Base-by-base conservation (phyloP, 73 alveolate genomes). In the Paramecium primaurelia region DNA sequence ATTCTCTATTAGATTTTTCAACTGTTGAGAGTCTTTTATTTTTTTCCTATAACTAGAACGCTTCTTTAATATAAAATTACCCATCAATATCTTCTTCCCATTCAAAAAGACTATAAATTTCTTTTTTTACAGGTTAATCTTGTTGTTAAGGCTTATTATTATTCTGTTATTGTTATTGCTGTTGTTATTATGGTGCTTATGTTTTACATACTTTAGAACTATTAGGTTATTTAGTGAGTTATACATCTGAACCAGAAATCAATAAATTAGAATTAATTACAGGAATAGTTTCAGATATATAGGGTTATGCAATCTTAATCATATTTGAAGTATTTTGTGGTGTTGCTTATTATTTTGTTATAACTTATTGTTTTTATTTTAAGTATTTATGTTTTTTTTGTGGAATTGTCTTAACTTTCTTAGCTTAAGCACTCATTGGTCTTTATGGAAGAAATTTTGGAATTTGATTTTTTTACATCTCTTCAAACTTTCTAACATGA, bases 51-150 rank as follows among this genome's bases (percentile, higher is more conserved):
- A 16, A 54, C 12, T 54, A 7, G 32, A 54, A 0, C 1, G 58
- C 71, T 16, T 80, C 58, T 44, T 47, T 80, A 10, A 80, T 80
- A 80, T 42, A 44, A 80, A 80, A 80, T 80, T 47, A 9, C 18
- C 49, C 91, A 80, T 80, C 91, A 22, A 80, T 8, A 4, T 80
- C 91, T 8, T 80, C 91, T 8, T 80, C 71, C 91, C 91, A 80
- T 20, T 49, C 75, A 25, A 80, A 36, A 32, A 80, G 32, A 11
- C 75, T 77, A 25, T 44, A 18, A 3, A 5, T n/a, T 6, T 54
- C 69, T 6, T 54, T 18, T 54, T 54, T 54, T 0, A 18, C 32
- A 54, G 69, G 69, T 54, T 54, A 18, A 7, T 54, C 28, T 16
- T 18, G 12, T 54, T 54, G 6, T 54, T n/a, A 22, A 7, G 69